Evolutionary conservation across 495 filamentous ascomycete species (phyloP), one percentile per base, ranked within the genome.

Genomic region (Aspergillus steynii): DNA sequence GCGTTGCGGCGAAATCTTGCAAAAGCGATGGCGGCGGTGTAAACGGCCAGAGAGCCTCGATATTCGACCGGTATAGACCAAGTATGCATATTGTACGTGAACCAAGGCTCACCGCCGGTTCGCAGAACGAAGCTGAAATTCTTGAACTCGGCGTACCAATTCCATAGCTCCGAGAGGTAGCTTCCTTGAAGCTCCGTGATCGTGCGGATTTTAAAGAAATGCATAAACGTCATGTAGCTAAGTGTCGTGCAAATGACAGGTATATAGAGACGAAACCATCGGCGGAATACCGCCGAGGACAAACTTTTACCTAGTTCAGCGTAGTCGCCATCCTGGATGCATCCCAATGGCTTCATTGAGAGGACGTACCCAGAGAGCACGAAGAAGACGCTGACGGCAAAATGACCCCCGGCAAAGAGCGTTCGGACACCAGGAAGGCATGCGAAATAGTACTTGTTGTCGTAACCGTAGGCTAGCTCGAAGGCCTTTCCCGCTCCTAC

Each of bases 331-430:
- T 76, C 68, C 25, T 82, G 81, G 20, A 85, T 74, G 27, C 83
- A 68, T n/a, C 64, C 59, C 55, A 86, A 53, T 1, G 83, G 83
- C 63, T 80, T 83, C 31, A 68, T 52, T 5, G 80, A 79, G n/a
- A 87, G 71, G 29, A 80, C 83, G 56, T 82, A 85, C 48, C 85
- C 85, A 3, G 83, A 85, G 25, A 88, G 80, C 59, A 85, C 78
- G 72, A 85, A 87, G 74, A 88, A 87, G 53, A 74, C 70, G 42
- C 82, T 77, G n/a, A 86, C 83, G 45, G 82, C 80, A 48, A 76
- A 77, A 64, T 82, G 80, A 0, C 80, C 82, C 14, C 81, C 82
- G 8, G 69, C 65, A 68, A 72, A 83, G 66, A 74, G 76, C 65
- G 55, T 81, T 66, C 63, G 67, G 1, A 73, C 50, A 34, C 68